Percentiles rank a stretch among this genome's conserved stretches.
Evolutionary conservation across 371 early-diverging fungal genomes (phyloP).

Genomic region (Mortierella sp.): DNA sequence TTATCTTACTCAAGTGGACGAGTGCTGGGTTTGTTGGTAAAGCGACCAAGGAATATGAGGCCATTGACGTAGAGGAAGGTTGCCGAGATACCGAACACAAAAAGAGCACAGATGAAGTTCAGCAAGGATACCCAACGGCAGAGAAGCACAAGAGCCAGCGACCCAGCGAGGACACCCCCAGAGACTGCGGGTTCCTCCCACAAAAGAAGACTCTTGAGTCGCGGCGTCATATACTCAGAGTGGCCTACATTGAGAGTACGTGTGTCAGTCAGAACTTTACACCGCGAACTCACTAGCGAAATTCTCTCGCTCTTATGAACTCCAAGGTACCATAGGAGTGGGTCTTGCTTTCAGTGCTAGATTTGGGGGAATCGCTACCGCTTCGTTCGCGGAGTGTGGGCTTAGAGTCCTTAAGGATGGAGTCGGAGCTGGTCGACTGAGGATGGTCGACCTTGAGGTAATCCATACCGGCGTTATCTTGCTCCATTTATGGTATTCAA

Average conservation of each 20-base stretch:
- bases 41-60: constrained; percentile 54
- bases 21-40: constrained; percentile 47
- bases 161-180: constrained; percentile 52
- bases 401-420: background rate
- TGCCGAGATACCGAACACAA: constrained; percentile 61
- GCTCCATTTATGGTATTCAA: constrained; percentile 1
- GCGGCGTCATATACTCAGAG: constrained; percentile 57
- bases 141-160: constrained; percentile 57
- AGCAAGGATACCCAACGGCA: constrained; percentile 68
- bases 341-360: constrained; percentile 9
- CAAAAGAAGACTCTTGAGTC: constrained; percentile 59
- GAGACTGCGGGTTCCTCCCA: constrained; percentile 67
- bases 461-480: constrained; percentile 9
- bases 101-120: constrained; percentile 60
- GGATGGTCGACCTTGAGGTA: constrained; percentile 20
- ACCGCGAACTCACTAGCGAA: too few species aligned
- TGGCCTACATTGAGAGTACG: constrained; percentile 52
- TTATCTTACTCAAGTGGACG: constrained; percentile 59
- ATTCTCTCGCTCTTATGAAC: background rate
- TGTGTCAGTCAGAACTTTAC: too few species aligned
- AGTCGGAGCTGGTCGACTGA: constrained; percentile 11
- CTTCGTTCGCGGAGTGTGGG: constrained; percentile 36
- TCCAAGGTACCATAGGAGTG: constrained; percentile 2
- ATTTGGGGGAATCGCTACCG: constrained; percentile 34
- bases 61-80: constrained; percentile 66